Evolutionary conservation across 1,139 yeast species (phyloP).

Genomic region (Protomyces pachydermus): DNA sequence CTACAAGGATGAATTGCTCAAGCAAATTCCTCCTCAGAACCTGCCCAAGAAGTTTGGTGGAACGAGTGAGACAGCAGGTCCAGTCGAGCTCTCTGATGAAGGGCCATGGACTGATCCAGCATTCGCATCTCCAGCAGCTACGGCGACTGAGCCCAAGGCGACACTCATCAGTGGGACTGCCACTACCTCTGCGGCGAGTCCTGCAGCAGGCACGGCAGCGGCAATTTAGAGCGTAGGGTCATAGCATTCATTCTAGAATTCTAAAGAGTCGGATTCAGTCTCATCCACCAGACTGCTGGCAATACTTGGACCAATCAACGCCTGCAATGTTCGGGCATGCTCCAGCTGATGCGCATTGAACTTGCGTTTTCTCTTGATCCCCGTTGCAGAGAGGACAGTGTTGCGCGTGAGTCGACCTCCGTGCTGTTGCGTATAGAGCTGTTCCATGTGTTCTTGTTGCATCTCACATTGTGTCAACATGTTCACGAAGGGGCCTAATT

Average conservation of each 20-base stretch:
- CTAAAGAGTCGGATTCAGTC: too few species aligned
- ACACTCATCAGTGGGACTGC: neutral
- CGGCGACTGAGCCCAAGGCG: neutral
- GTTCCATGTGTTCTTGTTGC: neutral
- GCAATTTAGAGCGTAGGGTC: neutral
- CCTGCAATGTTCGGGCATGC: neutral
- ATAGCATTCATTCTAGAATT: neutral
- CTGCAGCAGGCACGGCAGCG: neutral
- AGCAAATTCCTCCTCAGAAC: constrained; percentile 90
- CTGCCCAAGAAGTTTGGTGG: constrained; percentile 92
- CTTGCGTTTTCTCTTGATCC: neutral
- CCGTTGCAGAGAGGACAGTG: neutral
- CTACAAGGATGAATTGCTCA: constrained; percentile 74
- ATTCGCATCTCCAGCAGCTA: constrained; percentile 37
- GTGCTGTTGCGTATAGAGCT: neutral
- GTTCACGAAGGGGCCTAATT: neutral
- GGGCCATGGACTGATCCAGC: constrained; percentile 96
- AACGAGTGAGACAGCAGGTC: constrained; percentile 61
- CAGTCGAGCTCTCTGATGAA: constrained; percentile 78
- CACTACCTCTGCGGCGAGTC: neutral
- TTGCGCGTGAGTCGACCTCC: neutral
- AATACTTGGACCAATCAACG: too few species aligned
- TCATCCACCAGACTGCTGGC: too few species aligned
- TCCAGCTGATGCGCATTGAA: neutral
- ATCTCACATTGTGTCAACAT: neutral